A percentile compares a stretch with the other conserved stretches of the same genome.
Evolutionary conservation across 1,139 yeast species (phyloP).

Genomic region (Yamadazyma membranifaciens): DNA sequence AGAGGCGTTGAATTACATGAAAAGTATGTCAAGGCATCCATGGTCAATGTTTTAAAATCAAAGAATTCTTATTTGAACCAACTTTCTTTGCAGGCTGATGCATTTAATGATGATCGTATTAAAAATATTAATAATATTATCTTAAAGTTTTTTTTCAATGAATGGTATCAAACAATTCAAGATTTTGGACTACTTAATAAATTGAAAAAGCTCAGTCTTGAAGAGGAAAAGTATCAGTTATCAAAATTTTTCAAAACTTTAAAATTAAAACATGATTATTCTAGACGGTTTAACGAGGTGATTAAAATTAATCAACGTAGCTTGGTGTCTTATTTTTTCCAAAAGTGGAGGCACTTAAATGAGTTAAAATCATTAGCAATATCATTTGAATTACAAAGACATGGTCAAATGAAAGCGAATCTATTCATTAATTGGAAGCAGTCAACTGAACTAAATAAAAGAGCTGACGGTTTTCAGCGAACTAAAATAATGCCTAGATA

Average conservation of each 20-base stretch:
- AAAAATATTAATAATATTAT: not conserved
- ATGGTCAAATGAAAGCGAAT: conserved; percentile 7
- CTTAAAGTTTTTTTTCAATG: conserved; percentile 5
- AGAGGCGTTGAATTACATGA: conserved; percentile 1
- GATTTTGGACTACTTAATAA: conserved; percentile 7
- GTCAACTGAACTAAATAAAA: conserved; percentile 2
- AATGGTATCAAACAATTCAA: conserved; percentile 11
- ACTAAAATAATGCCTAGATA: conserved; percentile 5
- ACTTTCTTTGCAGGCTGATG: not conserved
- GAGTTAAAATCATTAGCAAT: conserved; percentile 6
- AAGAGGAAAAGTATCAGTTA: conserved; percentile 7
- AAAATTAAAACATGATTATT: conserved; percentile 4
- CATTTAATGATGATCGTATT: not conserved
- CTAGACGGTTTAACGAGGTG: conserved; percentile 4
- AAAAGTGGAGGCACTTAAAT: conserved; percentile 13
- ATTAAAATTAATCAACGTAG: not conserved
- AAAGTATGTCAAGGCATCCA: not conserved
- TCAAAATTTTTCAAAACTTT: conserved; percentile 7
- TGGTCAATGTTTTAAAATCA: not conserved
- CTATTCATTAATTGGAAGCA: conserved; percentile 15
- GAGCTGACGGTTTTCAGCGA: conserved; percentile 15
- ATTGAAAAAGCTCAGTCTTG: conserved; percentile 8
- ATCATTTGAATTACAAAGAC: conserved; percentile 7
- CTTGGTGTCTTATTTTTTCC: conserved; percentile 9
- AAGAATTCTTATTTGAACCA: not conserved